A percentile compares a stretch with the other conserved stretches of the same genome.
Evolutionary conservation across 2,329 filamentous ascomycete species (phyloP).

Genomic region (Aspergillus sp.): DNA sequence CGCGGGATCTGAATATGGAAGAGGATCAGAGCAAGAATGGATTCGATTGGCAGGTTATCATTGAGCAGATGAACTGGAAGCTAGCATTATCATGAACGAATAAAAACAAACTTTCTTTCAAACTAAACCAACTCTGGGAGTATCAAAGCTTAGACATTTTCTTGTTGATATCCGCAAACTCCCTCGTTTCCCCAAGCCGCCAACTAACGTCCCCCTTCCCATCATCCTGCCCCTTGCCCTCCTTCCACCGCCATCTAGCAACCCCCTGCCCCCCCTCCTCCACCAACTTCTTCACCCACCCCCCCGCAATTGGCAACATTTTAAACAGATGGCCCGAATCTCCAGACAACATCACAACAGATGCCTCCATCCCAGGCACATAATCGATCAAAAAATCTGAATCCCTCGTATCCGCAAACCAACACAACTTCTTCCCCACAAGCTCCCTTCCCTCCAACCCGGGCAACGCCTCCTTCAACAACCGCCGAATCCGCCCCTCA

Average conservation of each 20-base stretch:
- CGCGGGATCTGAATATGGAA: not conserved
- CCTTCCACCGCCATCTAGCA: slow-evolving; percentile 50
- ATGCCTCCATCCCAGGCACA: slow-evolving; percentile 43
- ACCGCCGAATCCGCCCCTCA: slow-evolving; percentile 45
- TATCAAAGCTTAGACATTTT: slow-evolving; percentile 15
- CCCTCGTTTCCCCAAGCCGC: slow-evolving; percentile 36
- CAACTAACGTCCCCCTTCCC: slow-evolving; percentile 45
- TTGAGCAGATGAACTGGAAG: not conserved
- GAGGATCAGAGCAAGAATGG: not conserved
- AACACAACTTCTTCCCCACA: slow-evolving; percentile 54
- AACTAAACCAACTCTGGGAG: not conserved
- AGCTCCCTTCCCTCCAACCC: slow-evolving; percentile 49
- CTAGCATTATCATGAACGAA: not conserved
- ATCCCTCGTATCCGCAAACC: slow-evolving; percentile 56
- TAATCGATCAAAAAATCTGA: slow-evolving; percentile 57
- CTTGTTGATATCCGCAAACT: slow-evolving; percentile 17
- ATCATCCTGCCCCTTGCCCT: slow-evolving; percentile 18
- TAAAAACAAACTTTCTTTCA: not conserved
- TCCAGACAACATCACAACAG: slow-evolving; percentile 48
- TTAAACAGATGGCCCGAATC: slow-evolving; percentile 60
- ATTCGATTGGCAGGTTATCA: not conserved
- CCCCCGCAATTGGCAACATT: slow-evolving; percentile 55
- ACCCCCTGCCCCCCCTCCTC: slow-evolving; percentile 35
- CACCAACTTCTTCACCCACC: slow-evolving; percentile 48
- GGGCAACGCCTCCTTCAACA: slow-evolving; percentile 49